Base-by-base conservation (phyloP, 257 asterid genomes). In the Solanum verrucosum region DNA sequence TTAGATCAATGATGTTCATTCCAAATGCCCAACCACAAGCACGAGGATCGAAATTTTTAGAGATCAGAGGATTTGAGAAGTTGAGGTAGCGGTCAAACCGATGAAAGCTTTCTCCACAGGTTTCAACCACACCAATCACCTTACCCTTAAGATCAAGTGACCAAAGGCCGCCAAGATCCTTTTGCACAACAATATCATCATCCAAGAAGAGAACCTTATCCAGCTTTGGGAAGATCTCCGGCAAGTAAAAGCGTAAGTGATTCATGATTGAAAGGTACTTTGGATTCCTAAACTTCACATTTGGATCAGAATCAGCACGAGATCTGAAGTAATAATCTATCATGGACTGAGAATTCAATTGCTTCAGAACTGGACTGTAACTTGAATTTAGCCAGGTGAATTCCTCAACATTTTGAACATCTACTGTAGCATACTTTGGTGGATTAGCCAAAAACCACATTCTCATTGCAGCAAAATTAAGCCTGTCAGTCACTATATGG, bases 21-120 rank as follows among this genome's bases (percentile, higher is more conserved):
- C 98, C 99, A 87, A 95, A 95, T 7, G 98, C 99, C 99, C 99
- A 96, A 78, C 99, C 99, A 91, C 99, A 96, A 63, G 98, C 98
- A 20, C 95, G 97, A 2, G 98, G 98, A 79, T 89, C 91, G 23
- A 96, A 96, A 9, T 83, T 91, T 86, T 91, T 85, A 0, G 98
- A 94, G 77, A 96, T 95, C 23, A 93, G 90, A n/a, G 98, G 98
- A 85, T 96, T 95, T 16, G 99, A 96, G 87, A 96, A 96, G 89
- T 96, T 96, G 90, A 96, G 93, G 91, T 95, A 96, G 25, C 98
- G 98, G 79, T 96, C 98, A 82, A 95, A 96, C 56, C 99, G 94
- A 86, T 96, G 99, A 90, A 96, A 96, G 93, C 93, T 95, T 90
- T 95, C 98, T 34, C 99, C 98, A 88, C 99, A 96, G 16, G 99